These are phyloP conservation scores for Blumeria graminis DNA, from an alignment of 2,329 filamentous ascomycete genomes.

Conservation along the genomic window DNA sequence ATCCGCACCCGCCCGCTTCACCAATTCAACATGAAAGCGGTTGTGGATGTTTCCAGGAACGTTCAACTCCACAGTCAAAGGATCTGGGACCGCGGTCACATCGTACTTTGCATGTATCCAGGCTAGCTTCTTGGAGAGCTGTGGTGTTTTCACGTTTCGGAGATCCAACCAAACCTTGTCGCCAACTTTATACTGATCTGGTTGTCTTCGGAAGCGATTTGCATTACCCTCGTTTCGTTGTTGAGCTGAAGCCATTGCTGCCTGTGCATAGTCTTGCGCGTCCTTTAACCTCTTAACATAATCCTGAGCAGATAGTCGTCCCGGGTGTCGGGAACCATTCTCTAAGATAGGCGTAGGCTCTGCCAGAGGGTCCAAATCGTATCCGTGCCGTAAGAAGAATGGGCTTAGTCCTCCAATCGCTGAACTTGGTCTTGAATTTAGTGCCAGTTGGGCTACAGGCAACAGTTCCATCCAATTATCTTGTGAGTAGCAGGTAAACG, in stretches of 20 bases:
- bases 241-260: background rate
- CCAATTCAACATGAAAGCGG: background rate
- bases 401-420: background rate
- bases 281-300: background rate
- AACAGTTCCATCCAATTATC: background rate
- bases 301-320: background rate
- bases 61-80: background rate
- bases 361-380: background rate
- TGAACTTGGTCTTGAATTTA: background rate
- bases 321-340: background rate
- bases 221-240: background rate
- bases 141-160: background rate
- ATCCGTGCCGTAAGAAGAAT: background rate
- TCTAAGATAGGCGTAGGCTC: background rate
- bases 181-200: background rate
- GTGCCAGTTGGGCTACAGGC: background rate
- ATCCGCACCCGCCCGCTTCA: background rate
- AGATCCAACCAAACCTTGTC: background rate
- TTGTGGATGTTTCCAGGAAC: background rate
- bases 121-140: background rate
- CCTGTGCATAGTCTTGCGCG: background rate
- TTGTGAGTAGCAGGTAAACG: background rate
- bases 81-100: background rate
- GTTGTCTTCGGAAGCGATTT: background rate
- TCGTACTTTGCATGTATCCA: background rate